These are phyloP conservation scores for Fomitopsis serialis DNA, from an alignment of 768 basidiomycete genomes.

Conservation along the genomic window DNA sequence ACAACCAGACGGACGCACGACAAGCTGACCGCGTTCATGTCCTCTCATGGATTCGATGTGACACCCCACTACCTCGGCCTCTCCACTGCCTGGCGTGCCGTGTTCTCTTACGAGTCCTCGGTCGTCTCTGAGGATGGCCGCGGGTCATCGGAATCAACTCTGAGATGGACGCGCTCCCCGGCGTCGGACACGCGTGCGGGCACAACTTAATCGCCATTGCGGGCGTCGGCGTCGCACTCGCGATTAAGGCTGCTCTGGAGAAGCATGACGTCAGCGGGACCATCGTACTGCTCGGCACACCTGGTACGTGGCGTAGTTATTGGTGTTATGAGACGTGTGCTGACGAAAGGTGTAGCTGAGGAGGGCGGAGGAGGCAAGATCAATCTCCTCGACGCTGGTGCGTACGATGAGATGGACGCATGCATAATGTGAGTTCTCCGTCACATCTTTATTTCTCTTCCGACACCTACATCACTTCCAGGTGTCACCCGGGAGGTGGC, in stretches of 20 bases:
- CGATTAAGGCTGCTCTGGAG: conserved; percentile 64
- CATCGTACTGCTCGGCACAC: conserved; percentile 73
- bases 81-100: conserved; percentile 74
- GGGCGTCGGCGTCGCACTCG: conserved; percentile 70
- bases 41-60: conserved; percentile 60
- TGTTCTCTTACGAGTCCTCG: conserved; percentile 38
- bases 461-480: conserved; percentile 18
- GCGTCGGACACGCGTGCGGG: conserved; percentile 64
- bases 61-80: conserved; percentile 67
- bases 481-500: conserved; percentile 73
- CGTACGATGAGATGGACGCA: conserved; percentile 74
- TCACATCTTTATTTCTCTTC: not conserved
- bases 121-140: too few relatives aligned
- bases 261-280: conserved; percentile 59
- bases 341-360: conserved; percentile 46
- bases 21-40: conserved; percentile 61
- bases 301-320: conserved; percentile 26
- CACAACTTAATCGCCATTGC: conserved; percentile 81
- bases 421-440: conserved; percentile 57
- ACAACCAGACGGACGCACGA: conserved; percentile 65
- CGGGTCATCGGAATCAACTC: conserved; percentile 74
- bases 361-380: conserved; percentile 78
- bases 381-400: conserved; percentile 67
- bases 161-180: conserved; percentile 64
- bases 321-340: not conserved